Evolutionary conservation across 2,329 filamentous ascomycete species (phyloP), one percentile per base, ranked within the genome.

Genomic region (Cordyceps cateniannulata): DNA sequence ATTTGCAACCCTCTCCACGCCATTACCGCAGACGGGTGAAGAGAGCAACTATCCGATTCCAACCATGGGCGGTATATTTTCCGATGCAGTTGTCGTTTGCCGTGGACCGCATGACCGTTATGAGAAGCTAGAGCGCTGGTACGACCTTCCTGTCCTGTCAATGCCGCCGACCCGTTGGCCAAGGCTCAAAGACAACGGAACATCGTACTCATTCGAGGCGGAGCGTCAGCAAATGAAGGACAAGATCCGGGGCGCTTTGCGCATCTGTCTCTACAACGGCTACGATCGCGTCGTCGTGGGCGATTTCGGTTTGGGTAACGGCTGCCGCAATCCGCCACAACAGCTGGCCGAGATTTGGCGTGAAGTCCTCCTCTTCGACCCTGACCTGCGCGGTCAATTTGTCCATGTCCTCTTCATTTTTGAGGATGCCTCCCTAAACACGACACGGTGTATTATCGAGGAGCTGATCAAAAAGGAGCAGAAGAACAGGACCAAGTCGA

Each of bases 121-220:
- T 68, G 79, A 84, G 64, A 76, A 79, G 59, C 80, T 85, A 63
- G 72, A 77, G 27, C 69, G 72, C 51, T 88, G 81, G 82, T 75
- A 74, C 65, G 77, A 82, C 50, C 74, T 91, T 32, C 87, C 88
- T 10, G 86, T 92, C n/a, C 83, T 91, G 60, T 90, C 87, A 2
- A 85, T 91, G 22, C 83, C 87, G 24, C 88, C 89, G 10, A 85
- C 87, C 8, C 83, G 87, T 25, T 85, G 88, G 74, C 89, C 89
- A 20, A 91, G 91, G 72, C 81, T 92, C 44, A 86, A 86, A 66
- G 83, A 85, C 62, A 78, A 79, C 53, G 86, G 85, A n/a, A 79
- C 78, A 63, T 84, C 83, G 64, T 92, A 91, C 73, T 88, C 87
- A 0, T 92, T 93, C 71, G 77, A 79, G 3, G 80, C 86, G 67